Evolutionary conservation across 2,329 filamentous ascomycete genomes (phyloP), one percentile per base, ranked within the genome.

Genomic region (Alternaria sp.): DNA sequence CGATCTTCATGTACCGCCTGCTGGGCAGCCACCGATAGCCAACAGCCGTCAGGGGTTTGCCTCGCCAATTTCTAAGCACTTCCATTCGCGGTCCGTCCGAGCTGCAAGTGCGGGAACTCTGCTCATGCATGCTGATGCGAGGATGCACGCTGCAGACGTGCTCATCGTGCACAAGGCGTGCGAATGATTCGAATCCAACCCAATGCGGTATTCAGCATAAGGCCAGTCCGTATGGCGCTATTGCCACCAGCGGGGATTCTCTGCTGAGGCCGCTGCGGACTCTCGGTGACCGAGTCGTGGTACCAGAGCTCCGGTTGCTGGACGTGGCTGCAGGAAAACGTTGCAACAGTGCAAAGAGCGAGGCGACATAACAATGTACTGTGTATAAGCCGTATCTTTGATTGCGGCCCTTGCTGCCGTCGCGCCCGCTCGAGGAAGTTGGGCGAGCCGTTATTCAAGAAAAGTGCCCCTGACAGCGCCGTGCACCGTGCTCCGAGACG

Each of bases 401-500:
- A 65, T 62, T 61, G 66, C 62, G 43, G 51, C 51, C 43, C 64
- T 60, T 51, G 58, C 55, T 54, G 50, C 61, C 61, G 57, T 59
- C 43, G 58, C 43, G 43, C 54, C 47, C 59, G 59, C 46, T 50
- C 51, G 61, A 49, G 30, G 46, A 45, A 57, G 55, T 52, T 49
- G 32, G 56, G 44, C 54, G 46, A 61, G 61, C 65, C 67, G 69
- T 71, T 69, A 59, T 55, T 49, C 60, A 45, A 30, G 57, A 55
- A 57, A 57, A 45, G 61, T 60, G 67, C 76, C 74, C 71, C 75
- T 76, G 73, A 72, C 64, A 62, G 67, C 70, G 51, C 69, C 64
- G 69, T 71, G 72, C 67, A 49, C 74, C 70, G 72, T 75, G 73
- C 70, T 63, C 70, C 40, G 63, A 65, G 66, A 65, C 66, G 62